These are phyloP conservation scores for Backusella morwellensis DNA, from an alignment of 192 early-diverging fungal species.

Conservation along the genomic window DNA sequence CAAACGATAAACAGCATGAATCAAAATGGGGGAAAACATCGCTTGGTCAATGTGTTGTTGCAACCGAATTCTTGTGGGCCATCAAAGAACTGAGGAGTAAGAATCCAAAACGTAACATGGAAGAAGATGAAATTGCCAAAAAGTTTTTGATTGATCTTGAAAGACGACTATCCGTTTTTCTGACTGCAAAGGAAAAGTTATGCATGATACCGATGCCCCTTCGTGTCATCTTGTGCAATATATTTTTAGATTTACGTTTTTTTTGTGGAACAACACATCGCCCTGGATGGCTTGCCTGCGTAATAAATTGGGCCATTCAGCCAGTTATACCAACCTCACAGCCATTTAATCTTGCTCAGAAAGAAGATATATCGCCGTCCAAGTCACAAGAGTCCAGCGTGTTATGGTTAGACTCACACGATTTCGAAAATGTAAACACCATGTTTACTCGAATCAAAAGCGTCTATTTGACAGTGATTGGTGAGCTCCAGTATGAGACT, in stretches of 20 bases:
- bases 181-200: slow-evolving; percentile 48
- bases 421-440: slow-evolving; percentile 42
- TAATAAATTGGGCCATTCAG: slow-evolving; percentile 49
- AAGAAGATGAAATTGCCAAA: slow-evolving; percentile 48
- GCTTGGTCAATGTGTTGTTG: slow-evolving; percentile 51
- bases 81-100: slow-evolving; percentile 33
- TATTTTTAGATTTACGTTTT: slow-evolving; percentile 54
- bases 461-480: slow-evolving; percentile 28
- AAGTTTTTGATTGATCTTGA: slow-evolving; percentile 60
- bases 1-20: neutral
- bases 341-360: neutral
- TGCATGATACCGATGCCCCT: slow-evolving; percentile 47
- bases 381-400: neutral
- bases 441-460: slow-evolving; percentile 37
- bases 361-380: neutral
- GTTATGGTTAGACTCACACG: slow-evolving; percentile 12
- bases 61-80: slow-evolving; percentile 50
- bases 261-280: slow-evolving; percentile 55
- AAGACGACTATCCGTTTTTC: slow-evolving; percentile 45
- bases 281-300: slow-evolving; percentile 51
- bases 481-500: slow-evolving; percentile 7
- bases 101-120: slow-evolving; percentile 32
- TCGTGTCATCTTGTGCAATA: slow-evolving; percentile 45
- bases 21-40: slow-evolving; percentile 47
- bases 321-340: slow-evolving; percentile 20